A percentile compares a stretch with the other conserved stretches of the same genome.
Evolutionary conservation across 2,329 filamentous ascomycete genomes (phyloP).

Genomic region (Pseudocercospora cruenta): DNA sequence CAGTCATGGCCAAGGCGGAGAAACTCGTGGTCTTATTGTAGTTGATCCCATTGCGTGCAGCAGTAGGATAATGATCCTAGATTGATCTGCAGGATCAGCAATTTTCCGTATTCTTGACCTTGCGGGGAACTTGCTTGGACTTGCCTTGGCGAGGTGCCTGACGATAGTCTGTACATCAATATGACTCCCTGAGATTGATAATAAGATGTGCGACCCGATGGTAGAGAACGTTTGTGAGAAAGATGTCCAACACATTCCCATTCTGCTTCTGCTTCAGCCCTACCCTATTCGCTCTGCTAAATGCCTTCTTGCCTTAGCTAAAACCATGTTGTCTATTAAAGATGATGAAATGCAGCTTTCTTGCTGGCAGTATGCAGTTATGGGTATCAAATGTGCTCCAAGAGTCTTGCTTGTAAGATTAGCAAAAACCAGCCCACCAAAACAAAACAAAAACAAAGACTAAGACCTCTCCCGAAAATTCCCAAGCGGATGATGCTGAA

Average conservation of each 20-base stretch:
- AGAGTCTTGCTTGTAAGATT: slow-evolving; percentile 1
- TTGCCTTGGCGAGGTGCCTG: too few relatives aligned
- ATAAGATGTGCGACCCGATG: too few relatives aligned
- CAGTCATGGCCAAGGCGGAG: neutral
- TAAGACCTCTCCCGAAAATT: neutral
- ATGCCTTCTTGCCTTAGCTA: neutral
- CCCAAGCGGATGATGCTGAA: slow-evolving; percentile 9
- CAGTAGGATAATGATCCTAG: neutral
- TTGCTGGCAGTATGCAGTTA: neutral
- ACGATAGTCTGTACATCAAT: too few relatives aligned
- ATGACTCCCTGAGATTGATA: too few relatives aligned
- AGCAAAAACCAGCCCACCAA: neutral
- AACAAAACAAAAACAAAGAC: neutral
- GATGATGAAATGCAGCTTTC: neutral
- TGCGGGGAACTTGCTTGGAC: neutral
- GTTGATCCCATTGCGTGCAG: neutral
- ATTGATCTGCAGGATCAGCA: neutral
- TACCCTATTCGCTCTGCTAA: neutral
- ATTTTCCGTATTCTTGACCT: neutral
- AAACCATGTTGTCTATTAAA: slow-evolving; percentile 7
- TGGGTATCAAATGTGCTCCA: neutral
- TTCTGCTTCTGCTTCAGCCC: neutral
- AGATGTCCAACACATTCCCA: slow-evolving; percentile 5
- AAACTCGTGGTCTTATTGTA: neutral
- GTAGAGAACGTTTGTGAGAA: too few relatives aligned